Evolutionary conservation across 2,329 filamentous ascomycete genomes (phyloP).

Genomic region (Hansfordia pulvinata): DNA sequence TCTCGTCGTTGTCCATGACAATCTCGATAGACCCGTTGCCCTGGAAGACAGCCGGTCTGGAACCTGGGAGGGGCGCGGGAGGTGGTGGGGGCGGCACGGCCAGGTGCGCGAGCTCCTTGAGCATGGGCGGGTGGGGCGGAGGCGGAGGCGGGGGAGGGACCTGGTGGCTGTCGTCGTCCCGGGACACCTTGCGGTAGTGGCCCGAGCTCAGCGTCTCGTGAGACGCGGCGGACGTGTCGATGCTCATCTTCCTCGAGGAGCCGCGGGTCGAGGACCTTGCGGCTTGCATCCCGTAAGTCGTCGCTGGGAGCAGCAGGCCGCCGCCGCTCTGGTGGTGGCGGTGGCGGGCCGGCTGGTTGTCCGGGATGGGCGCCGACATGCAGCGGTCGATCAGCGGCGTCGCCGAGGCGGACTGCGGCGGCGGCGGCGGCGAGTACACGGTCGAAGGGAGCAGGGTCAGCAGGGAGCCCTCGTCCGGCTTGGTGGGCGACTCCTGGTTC

Average conservation of each 20-base stretch:
- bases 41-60: conserved; percentile 24
- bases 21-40: conserved; percentile 47
- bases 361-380: conserved; percentile 46
- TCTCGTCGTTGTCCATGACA: conserved; percentile 48
- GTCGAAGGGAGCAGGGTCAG: conserved; percentile 43
- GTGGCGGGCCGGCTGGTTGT: conserved; percentile 24
- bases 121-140: conserved; percentile 33
- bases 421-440: conserved; percentile 41
- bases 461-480: conserved; percentile 11
- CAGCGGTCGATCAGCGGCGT: conserved; percentile 39
- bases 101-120: conserved; percentile 51
- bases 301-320: conserved; percentile 27
- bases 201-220: conserved; percentile 26
- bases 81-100: conserved; percentile 48
- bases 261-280: conserved; percentile 11
- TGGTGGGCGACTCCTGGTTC: conserved; percentile 19
- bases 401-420: conserved; percentile 39
- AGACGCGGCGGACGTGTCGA: conserved; percentile 26
- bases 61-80: conserved; percentile 38
- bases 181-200: conserved; percentile 28
- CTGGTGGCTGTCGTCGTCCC: conserved; percentile 33
- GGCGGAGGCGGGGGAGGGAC: conserved; percentile 39
- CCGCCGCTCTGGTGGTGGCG: conserved; percentile 16
- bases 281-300: conserved; percentile 12
- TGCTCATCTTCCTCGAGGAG: conserved; percentile 22